Percentiles rank a stretch among this genome's conserved stretches.
Conservation (phyloP, 2,329 filamentous ascomycete genomes). For the Aspergillus terreus region DNA sequence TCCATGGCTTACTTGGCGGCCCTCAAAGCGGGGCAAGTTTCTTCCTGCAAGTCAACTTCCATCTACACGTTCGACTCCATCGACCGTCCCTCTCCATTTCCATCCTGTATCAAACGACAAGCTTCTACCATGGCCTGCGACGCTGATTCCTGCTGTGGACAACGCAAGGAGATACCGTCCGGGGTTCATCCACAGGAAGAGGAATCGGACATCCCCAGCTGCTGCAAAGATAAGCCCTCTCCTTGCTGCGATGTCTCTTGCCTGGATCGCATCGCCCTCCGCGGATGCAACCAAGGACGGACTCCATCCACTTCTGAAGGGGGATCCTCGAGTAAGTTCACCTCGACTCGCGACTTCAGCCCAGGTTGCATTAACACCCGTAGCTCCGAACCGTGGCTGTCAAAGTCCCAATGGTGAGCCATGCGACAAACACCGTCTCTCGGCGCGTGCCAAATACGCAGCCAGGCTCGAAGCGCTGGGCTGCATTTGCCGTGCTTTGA, state of each 20-base stretch:
- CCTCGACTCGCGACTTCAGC: neutral
- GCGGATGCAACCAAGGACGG: conserved; percentile 32
- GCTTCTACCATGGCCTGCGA: neutral
- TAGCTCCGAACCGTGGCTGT: conserved; percentile 1
- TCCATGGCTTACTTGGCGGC: neutral
- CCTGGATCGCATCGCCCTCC: conserved; percentile 44
- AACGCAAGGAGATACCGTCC: neutral
- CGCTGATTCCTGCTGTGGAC: neutral
- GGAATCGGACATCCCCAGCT: conserved; percentile 19
- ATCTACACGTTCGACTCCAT: neutral
- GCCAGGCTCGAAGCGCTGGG: conserved; percentile 47
- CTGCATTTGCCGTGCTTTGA: conserved; percentile 52
- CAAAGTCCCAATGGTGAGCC: conserved; percentile 21
- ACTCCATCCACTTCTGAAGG: neutral
- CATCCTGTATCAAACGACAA: neutral
- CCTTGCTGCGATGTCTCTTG: conserved; percentile 46
- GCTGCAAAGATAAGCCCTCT: conserved; percentile 41
- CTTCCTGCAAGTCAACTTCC: neutral
- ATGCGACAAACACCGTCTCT: conserved; percentile 37
- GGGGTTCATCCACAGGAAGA: neutral
- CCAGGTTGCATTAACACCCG: neutral
- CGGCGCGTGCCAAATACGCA: conserved; percentile 39
- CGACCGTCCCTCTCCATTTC: neutral
- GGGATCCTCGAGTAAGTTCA: conserved; percentile 2
- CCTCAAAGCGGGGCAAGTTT: neutral